Base-by-base conservation (phyloP, 2,329 filamentous ascomycete genomes). In the Falciphora oryzae region DNA sequence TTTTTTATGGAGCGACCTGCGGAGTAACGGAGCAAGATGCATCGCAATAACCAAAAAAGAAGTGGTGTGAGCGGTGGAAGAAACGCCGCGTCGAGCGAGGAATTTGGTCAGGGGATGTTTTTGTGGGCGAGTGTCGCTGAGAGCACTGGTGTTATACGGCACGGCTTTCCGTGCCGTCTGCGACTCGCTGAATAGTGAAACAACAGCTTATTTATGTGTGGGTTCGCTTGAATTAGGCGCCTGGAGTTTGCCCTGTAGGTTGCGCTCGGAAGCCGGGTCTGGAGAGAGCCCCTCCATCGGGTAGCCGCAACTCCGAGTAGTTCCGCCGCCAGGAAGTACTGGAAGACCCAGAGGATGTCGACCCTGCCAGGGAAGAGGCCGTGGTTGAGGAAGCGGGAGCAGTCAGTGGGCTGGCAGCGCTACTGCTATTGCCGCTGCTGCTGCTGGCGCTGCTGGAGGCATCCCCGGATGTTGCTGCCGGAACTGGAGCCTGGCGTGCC, bases 341-440 rank as follows among this genome's bases (percentile, higher is more conserved):
- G 18, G 28, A 29, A 31, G 38, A 58, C 58, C 13, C 61, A 60
- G 50, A 64, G 60, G 38, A 64, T 32, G 53, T 64, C 61, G 61
- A 64, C 67, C n/a, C 68, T 65, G 32, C 32, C 32, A 32, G 32
- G 32, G 32, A 32, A 32, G 32, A n/a, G 6, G 44, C 14, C n/a
- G 44, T 4, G 6, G 22, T 5, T 25, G 44, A 53, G 7, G 38
- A 50, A 22, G 44, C 22, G 7, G 44, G 44, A 10, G n/a, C 44
- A 25, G 6, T 7, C 22, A 53, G n/a, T 25, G 44, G 44, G 18
- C 44, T 53, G 44, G 22, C 22, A 11, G 44, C 8, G 44, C 44
- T 53, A 4, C 44, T 53, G 44, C 18, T n/a, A 53, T 62, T 62
- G 63, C 22, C 29, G 58, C 35, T 53, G 44, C 44, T 53, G 44